A percentile compares a stretch with the other conserved stretches of the same genome.
These are phyloP conservation scores for Nothomitra cinnamomea DNA, from an alignment of 2,329 filamentous ascomycete genomes.

Conservation along the genomic window DNA sequence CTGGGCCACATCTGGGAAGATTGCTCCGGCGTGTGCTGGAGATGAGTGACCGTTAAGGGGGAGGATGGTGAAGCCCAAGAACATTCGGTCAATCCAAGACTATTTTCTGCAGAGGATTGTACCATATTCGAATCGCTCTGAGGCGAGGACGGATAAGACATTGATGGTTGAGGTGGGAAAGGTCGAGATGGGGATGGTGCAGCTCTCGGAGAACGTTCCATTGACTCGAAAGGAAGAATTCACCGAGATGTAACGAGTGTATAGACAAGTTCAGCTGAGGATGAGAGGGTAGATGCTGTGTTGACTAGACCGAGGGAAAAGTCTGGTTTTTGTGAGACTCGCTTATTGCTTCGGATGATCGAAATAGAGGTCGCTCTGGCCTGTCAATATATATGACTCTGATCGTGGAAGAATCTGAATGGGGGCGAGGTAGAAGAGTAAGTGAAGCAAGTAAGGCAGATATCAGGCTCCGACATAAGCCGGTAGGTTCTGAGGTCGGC, in stretches of 20 bases:
- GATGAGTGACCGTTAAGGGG: not conserved
- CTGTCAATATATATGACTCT: not conserved
- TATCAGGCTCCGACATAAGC: not conserved
- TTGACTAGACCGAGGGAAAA: too few species aligned
- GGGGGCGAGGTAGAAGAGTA: not conserved
- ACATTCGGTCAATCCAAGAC: not conserved
- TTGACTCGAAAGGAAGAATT: not conserved
- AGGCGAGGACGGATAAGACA: not conserved
- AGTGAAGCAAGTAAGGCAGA: not conserved
- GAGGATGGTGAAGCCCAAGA: not conserved
- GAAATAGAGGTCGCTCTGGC: not conserved
- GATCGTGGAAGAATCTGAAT: not conserved
- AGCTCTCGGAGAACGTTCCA: not conserved
- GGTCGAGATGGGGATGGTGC: not conserved
- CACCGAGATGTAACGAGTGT: not conserved
- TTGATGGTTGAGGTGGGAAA: not conserved
- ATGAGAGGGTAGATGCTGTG: too few species aligned
- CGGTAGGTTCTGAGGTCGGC: not conserved
- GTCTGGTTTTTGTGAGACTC: too few species aligned
- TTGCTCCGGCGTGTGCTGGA: not conserved
- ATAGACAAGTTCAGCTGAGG: too few species aligned
- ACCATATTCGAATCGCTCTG: not conserved
- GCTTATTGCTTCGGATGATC: too few species aligned
- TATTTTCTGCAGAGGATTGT: not conserved
- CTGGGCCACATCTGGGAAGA: not conserved